Percentiles rank a stretch among this genome's conserved stretches.
Evolutionary conservation across 2,329 filamentous ascomycete species (phyloP).

Genomic region (Alternaria triticina): DNA sequence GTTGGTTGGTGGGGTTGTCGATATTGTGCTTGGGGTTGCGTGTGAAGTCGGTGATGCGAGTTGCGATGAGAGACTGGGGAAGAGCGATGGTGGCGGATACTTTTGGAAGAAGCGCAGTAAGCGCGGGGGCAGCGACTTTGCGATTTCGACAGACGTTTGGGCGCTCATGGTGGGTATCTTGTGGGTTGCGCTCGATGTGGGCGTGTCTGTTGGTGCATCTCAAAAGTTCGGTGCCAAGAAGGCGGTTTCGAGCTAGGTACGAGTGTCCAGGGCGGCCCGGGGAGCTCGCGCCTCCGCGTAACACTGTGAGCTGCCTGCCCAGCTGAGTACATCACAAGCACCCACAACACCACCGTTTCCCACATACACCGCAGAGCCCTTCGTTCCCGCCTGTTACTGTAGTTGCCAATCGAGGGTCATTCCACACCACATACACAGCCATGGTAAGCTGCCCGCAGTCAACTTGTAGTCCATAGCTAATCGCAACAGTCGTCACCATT

Average conservation of each 20-base stretch:
- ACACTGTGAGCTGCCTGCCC: conserved; percentile 22
- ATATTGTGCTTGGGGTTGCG: conserved; percentile 17
- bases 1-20: conserved; percentile 37
- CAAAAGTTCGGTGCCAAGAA: conserved; percentile 21
- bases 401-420: background rate
- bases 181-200: conserved; percentile 6
- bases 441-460: conserved; percentile 47
- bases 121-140: conserved; percentile 75
- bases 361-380: background rate
- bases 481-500: conserved; percentile 79
- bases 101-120: conserved; percentile 87
- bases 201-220: conserved; percentile 3
- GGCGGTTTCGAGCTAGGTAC: conserved; percentile 7
- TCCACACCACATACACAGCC: conserved; percentile 27
- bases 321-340: conserved; percentile 10
- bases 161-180: conserved; percentile 31
- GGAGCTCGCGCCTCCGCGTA: conserved; percentile 23
- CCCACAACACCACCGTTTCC: conserved; percentile 4
- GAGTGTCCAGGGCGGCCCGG: conserved; percentile 8
- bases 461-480: conserved; percentile 35
- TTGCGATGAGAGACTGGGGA: conserved; percentile 41
- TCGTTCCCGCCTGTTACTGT: background rate
- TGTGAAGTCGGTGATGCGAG: conserved; percentile 19
- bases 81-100: conserved; percentile 73
- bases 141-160: conserved; percentile 59